A percentile compares a stretch with the other conserved stretches of the same genome.
Evolutionary conservation across 202 grass and related monocot genomes (phyloP).

Genomic region (Digitaria exilis): DNA sequence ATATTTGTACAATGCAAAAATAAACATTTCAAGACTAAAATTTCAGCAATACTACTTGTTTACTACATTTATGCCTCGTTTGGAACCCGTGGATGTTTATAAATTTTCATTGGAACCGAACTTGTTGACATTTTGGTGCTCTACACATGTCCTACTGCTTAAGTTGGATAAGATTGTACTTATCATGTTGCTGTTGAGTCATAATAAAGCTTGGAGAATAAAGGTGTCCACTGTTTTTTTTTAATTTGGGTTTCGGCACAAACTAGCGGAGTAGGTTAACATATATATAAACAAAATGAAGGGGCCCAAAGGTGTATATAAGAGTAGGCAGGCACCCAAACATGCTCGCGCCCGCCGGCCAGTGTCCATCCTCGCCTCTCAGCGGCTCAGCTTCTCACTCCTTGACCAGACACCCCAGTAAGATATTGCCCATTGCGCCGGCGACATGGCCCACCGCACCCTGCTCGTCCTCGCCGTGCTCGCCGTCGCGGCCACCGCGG

Average conservation of each 20-base stretch:
- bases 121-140: not conserved
- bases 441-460: conserved; percentile 54
- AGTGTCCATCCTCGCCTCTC: not conserved
- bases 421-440: conserved; percentile 10
- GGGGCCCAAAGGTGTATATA: not conserved
- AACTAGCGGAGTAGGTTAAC: not conserved
- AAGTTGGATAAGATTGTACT: not conserved
- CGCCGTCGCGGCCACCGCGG: conserved; percentile 29
- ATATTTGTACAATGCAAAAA: not conserved
- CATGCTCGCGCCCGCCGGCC: not conserved
- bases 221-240: no score
- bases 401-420: conserved; percentile 7
- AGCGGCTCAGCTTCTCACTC: not conserved
- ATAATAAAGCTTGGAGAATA: not conserved
- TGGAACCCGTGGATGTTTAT: not conserved
- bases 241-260: not conserved
- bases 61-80: not conserved
- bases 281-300: not conserved
- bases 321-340: not conserved
- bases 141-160: not conserved
- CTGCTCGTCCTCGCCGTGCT: conserved; percentile 33
- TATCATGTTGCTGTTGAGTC: not conserved
- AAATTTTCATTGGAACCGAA: no score
- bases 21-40: not conserved
- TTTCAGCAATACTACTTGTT: not conserved